Evolutionary conservation across 176 grass and related monocot genomes (phyloP), one percentile per base, ranked within the genome.

Genomic region (Chloris gayana): DNA sequence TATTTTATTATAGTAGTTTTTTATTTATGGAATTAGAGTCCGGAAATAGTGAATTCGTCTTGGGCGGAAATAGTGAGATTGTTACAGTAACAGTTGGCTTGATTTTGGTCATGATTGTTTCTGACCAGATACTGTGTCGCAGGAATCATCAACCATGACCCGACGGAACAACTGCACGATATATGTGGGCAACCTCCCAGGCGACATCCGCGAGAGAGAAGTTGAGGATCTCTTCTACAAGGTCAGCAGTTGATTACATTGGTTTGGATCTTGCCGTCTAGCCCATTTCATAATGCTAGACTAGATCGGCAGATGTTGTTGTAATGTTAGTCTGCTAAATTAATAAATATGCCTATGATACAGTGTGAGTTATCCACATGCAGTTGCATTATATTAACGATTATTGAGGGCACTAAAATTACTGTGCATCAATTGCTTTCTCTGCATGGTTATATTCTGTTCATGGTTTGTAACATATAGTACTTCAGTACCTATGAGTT

Each of bases 191-290:
- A 94, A 97, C 30, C 94, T 98, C 82, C 95, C 95, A 0, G 88
- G 90, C 0, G 92, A 94, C 80, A 87, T 94, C 56, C 88, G 92
- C 9, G 88, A 94, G 80, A 89, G 80, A 12, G 95, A 98, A 61
- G 90, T 98, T 3, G 91, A 94, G 69, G 91, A 94, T 90, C 76
- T 97, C 60, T 97, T 97, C 74, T 90, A 92, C 87, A 97, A 97
- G 89, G 87, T 94, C 10, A 77, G 79, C 26, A 34, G 12, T 71
- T 81, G 7, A 24, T 15, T n/a, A 4, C 21, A 68, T 80, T 22
- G 12, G 18, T 39, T 31, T 38, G 27, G 44, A 10, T 32, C 19
- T 3, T 65, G 77, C 59, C 4, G 15, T 65, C 3, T 26, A 29
- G 2, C 58, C 26, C 59, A 25, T 9, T 30, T 21, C 7, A 15